Evolutionary conservation across 306 rosid genomes (phyloP).

Genomic region (Fagus crenata): DNA sequence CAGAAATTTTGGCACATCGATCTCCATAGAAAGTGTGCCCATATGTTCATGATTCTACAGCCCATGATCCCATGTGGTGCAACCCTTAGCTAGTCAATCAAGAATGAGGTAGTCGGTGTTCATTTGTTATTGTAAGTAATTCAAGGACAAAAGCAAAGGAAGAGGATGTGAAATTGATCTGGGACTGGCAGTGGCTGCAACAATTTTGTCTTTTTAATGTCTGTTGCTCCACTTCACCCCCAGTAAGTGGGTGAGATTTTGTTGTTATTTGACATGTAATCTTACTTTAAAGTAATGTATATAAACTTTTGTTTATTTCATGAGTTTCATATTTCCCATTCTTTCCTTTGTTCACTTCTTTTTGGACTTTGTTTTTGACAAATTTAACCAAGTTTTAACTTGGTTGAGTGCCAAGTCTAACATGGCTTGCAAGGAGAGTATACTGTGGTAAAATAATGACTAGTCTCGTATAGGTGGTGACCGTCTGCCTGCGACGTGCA

Average conservation of each 20-base stretch:
- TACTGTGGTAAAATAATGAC: background rate
- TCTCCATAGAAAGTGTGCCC: conserved; percentile 40
- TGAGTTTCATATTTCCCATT: background rate
- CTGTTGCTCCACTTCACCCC: conserved; percentile 41
- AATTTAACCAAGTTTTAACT: background rate
- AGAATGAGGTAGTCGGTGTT: conserved; percentile 14
- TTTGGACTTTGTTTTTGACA: background rate
- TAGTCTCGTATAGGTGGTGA: background rate
- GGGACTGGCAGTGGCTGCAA: conserved; percentile 47
- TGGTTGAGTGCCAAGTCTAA: background rate
- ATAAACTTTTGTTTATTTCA: background rate
- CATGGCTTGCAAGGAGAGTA: background rate
- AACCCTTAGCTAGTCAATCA: conserved; percentile 17
- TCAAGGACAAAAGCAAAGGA: conserved; percentile 4
- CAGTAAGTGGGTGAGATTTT: conserved; percentile 19
- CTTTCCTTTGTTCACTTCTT: background rate
- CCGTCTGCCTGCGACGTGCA: background rate
- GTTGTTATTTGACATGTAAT: background rate
- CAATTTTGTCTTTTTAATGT: conserved; percentile 52
- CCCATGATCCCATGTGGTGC: conserved; percentile 6
- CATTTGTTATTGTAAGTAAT: conserved; percentile 10
- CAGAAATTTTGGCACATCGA: conserved; percentile 82
- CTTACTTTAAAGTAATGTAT: background rate
- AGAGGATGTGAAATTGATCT: conserved; percentile 23
- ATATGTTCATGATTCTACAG: conserved; percentile 22